These are phyloP conservation scores for Botrytis sinoallii DNA, from an alignment of 2,329 filamentous ascomycete genomes.

Conservation along the genomic window DNA sequence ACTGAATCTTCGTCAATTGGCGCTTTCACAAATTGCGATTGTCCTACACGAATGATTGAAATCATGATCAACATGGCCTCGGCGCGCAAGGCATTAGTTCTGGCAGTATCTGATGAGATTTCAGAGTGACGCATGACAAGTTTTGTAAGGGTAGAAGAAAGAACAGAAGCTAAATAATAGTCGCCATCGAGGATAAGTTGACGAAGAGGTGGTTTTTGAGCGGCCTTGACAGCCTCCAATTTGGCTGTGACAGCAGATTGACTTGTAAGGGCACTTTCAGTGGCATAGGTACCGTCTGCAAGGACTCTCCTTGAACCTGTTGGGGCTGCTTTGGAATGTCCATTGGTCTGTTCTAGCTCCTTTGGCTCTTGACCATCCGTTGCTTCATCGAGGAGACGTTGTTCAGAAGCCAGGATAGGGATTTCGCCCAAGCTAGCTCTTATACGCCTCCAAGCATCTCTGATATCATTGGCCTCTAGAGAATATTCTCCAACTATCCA, in stretches of 20 bases:
- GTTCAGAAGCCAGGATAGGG: conserved; percentile 91
- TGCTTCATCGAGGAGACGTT: conserved; percentile 82
- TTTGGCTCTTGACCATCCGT: conserved; percentile 64
- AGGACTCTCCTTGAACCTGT: conserved; percentile 87
- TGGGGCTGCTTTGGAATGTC: conserved; percentile 73
- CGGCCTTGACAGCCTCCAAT: conserved; percentile 93
- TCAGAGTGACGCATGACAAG: conserved; percentile 96
- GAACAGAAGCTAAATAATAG: conserved; percentile 90
- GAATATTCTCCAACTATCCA: conserved; percentile 99
- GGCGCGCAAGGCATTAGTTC: conserved; percentile 89
- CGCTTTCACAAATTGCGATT: conserved; percentile 98
- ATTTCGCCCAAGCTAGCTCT: conserved; percentile 93
- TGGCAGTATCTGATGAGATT: conserved; percentile 78
- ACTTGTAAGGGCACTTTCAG: conserved; percentile 92
- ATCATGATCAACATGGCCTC: conserved; percentile 99
- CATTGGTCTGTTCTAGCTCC: conserved; percentile 68
- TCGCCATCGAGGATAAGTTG: conserved; percentile 96
- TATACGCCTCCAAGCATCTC: conserved; percentile 95
- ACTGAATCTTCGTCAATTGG: conserved; percentile 97
- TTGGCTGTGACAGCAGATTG: conserved; percentile 86
- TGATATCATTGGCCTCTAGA: conserved; percentile 86
- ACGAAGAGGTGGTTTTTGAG: conserved; percentile 90
- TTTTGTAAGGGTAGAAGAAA: conserved; percentile 95
- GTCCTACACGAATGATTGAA: conserved; percentile 93
- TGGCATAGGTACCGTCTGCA: conserved; percentile 95